Percentiles rank a stretch among this genome's conserved stretches.
phyloP scores from a whole-genome alignment of 176 grass and related monocot genomes.

The Oropetium thomaeum region DNA sequence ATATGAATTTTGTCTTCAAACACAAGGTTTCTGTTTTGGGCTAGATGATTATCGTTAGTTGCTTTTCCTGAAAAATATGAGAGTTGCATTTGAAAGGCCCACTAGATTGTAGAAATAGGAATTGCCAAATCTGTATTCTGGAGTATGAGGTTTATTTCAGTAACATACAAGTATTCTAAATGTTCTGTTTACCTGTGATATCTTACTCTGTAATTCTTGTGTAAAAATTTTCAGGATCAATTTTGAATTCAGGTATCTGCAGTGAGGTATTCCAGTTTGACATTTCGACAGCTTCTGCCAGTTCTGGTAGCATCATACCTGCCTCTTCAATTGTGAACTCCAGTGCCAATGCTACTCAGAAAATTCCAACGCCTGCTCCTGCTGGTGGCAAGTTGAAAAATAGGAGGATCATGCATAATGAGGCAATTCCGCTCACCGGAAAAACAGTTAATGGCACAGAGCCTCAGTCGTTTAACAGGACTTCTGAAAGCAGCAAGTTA shows the following conservation, averaged over 20 bases:
- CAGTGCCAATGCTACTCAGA: constrained; percentile 53
- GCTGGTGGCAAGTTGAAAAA: constrained; percentile 55
- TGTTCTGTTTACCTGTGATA: neutral
- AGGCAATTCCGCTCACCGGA: constrained; percentile 76
- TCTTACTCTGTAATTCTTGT: constrained; percentile 24
- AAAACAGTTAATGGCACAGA: constrained; percentile 61
- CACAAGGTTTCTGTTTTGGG: neutral
- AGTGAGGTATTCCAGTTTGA: constrained; percentile 96
- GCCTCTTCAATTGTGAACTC: constrained; percentile 62
- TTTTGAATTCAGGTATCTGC: constrained; percentile 94
- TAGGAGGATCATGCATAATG: constrained; percentile 77
- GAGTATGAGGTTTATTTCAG: neutral
- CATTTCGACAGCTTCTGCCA: constrained; percentile 43
- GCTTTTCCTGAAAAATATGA: constrained; percentile 6
- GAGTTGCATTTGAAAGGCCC: neutral
- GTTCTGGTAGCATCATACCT: constrained; percentile 58
- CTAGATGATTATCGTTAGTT: neutral
- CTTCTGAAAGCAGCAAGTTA: constrained; percentile 67
- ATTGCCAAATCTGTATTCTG: neutral
- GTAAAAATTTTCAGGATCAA: constrained; percentile 58
- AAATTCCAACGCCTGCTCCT: constrained; percentile 36
- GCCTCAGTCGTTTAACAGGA: constrained; percentile 45
- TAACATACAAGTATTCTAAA: neutral
- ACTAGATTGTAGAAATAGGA: neutral
- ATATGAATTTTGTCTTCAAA: neutral